Percentiles rank a stretch among this genome's conserved stretches.
Evolutionary conservation across 352 stramenopile species (phyloP).

Genomic region (Phytophthora pistaciae): DNA sequence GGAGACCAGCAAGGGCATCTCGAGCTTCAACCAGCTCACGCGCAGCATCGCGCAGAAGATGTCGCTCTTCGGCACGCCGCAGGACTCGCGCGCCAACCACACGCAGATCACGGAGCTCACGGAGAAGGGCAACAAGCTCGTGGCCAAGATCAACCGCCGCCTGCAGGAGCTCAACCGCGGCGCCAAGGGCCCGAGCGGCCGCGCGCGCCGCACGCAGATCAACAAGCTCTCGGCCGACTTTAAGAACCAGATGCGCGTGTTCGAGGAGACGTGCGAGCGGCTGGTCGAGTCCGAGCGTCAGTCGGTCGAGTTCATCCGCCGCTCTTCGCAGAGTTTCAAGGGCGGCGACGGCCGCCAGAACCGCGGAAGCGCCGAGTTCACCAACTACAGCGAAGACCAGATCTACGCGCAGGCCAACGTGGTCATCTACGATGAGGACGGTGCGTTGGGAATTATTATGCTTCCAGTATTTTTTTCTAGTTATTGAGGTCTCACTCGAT

Average conservation of each 20-base stretch:
- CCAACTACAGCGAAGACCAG: slow-evolving; percentile 90
- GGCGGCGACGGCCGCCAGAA: slow-evolving; percentile 40
- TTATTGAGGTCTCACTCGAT: background rate
- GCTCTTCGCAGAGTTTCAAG: slow-evolving; percentile 79
- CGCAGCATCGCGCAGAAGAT: slow-evolving; percentile 89
- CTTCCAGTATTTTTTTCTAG: background rate
- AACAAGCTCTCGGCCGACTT: slow-evolving; percentile 87
- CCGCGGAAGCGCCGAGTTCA: slow-evolving; percentile 49
- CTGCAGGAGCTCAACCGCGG: slow-evolving; percentile 80
- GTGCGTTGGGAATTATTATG: slow-evolving; percentile 35
- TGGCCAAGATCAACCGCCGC: slow-evolving; percentile 79
- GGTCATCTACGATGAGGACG: slow-evolving; percentile 87
- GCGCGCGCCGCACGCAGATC: slow-evolving; percentile 74
- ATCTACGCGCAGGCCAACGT: slow-evolving; percentile 90
- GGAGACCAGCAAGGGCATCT: slow-evolving; percentile 89
- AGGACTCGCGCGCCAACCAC: slow-evolving; percentile 88
- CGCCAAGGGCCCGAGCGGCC: slow-evolving; percentile 48
- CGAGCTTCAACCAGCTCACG: slow-evolving; percentile 87
- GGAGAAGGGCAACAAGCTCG: slow-evolving; percentile 87
- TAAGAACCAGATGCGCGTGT: slow-evolving; percentile 81
- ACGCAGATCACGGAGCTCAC: slow-evolving; percentile 81
- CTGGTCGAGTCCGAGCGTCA: slow-evolving; percentile 79
- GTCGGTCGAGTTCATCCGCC: slow-evolving; percentile 82
- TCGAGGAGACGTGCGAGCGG: slow-evolving; percentile 77
- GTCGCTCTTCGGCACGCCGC: slow-evolving; percentile 85